Evolutionary conservation across 352 stramenopile genomes (phyloP), one percentile per base, ranked within the genome.

Genomic region (Elongisporangium prolatum): DNA sequence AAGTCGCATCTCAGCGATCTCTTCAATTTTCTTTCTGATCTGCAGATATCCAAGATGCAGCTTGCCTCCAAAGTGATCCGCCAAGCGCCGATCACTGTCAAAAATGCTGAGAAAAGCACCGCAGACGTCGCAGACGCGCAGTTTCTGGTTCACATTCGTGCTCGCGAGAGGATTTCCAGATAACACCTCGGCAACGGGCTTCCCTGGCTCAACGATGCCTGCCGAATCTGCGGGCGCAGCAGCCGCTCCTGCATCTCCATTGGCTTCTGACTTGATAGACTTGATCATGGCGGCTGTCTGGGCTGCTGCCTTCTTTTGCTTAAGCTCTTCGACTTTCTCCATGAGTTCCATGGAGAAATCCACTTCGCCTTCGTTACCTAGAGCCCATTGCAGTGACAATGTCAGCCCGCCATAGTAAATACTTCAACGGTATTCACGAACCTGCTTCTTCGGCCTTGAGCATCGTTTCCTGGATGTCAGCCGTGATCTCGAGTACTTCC

Each of bases 21-120:
- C 84, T 34, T 85, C 64, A 21, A 97, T 74, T 64, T 96, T 95
- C 34, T 81, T 79, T 52, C 88, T 66, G 61, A 97, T 96, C 61
- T 96, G 80, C 34, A 97, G 68, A 62, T 95, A 97, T 0, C 90
- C 90, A 6, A 97, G 65, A 47, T 97, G 90, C 22, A 97, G 66
- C 66, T 97, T 97, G 20, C 90, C 90, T 18, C 84, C 86, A 78
- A 93, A 97, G 56, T 97, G 90, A 50, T 97, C 89, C 1, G 86
- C 85, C 11, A 97, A 69, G 16, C 90, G 82, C 3, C 80, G 80
- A 54, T 97, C 90, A 50, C 85, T 96, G 72, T 97, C 90, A 54
- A 93, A 97, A 59, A 97, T 97, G 59, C 87, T 96, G 21, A 97
- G 67, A 63, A 96, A 95, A 4, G 90, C 88, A 6, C 90, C 90